phyloP scores from a whole-genome alignment of 306 rosid genomes.

The Cercis canadensis region DNA sequence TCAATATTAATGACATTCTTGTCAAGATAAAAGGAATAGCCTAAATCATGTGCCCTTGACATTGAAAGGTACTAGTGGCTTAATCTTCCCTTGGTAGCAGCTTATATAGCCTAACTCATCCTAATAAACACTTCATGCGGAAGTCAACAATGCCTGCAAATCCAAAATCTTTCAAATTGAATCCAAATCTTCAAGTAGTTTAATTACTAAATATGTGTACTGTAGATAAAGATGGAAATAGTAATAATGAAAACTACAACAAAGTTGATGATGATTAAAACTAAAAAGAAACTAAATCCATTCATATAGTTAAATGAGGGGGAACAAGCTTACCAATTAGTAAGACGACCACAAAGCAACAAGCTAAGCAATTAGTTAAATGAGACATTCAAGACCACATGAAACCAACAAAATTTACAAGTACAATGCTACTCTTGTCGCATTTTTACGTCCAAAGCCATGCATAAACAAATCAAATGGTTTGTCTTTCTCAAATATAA shows the following conservation, averaged over 20 bases:
- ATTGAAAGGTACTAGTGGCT: not conserved
- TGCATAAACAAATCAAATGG: slow-evolving; percentile 1
- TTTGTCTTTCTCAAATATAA: not conserved
- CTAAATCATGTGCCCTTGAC: not conserved
- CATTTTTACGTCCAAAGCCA: slow-evolving; percentile 5
- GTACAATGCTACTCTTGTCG: no score
- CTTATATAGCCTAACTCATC: not conserved
- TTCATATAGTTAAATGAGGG: not conserved
- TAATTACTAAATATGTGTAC: no score
- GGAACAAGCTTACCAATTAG: not conserved
- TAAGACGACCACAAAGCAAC: not conserved
- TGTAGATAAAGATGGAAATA: slow-evolving; percentile 29
- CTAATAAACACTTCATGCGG: not conserved
- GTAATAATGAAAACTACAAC: not conserved
- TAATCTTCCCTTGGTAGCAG: not conserved
- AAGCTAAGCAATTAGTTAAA: not conserved
- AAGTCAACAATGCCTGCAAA: not conserved
- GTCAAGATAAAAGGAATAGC: not conserved
- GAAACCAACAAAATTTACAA: not conserved
- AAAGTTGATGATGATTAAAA: no score
- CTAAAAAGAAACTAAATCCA: no score
- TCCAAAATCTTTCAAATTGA: not conserved
- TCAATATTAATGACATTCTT: not conserved
- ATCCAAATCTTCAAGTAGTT: not conserved
- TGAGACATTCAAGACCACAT: not conserved